phyloP scores from a whole-genome alignment of 768 basidiomycete species.

The Suillus tomentosus region DNA sequence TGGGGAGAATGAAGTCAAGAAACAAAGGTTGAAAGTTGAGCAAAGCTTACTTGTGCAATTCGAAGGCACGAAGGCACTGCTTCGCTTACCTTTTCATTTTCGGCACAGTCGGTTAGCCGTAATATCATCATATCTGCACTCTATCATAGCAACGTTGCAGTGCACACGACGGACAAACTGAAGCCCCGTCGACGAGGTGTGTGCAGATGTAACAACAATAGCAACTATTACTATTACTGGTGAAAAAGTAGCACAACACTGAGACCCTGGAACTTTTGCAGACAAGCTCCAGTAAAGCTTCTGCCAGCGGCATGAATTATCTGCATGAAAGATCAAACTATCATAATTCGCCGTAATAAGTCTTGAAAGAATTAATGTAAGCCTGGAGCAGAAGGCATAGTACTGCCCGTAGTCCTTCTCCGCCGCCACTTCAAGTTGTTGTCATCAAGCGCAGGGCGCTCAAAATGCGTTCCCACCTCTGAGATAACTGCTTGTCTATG shows the following conservation, averaged over 20 bases:
- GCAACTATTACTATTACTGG: neutral
- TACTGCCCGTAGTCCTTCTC: constrained; percentile 29
- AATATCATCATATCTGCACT: neutral
- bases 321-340: neutral
- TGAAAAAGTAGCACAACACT: neutral
- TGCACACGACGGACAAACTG: neutral
- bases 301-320: neutral
- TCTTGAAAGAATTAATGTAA: neutral
- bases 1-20: constrained; percentile 5
- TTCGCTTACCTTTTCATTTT: neutral
- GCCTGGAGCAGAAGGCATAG: constrained; percentile 46
- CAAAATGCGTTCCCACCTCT: constrained; percentile 13
- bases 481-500: neutral
- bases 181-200: neutral
- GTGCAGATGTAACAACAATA: neutral
- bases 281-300: neutral
- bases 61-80: neutral
- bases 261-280: neutral
- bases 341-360: too few relatives aligned
- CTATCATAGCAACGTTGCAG: neutral
- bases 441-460: constrained; percentile 23
- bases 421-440: constrained; percentile 5
- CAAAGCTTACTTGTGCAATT: constrained; percentile 42
- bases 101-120: neutral
- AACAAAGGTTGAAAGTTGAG: constrained; percentile 24